A percentile compares a stretch with the other conserved stretches of the same genome.
These are phyloP conservation scores for Pulveroboletus ravenelii DNA, from an alignment of 768 basidiomycete species.

Conservation along the genomic window DNA sequence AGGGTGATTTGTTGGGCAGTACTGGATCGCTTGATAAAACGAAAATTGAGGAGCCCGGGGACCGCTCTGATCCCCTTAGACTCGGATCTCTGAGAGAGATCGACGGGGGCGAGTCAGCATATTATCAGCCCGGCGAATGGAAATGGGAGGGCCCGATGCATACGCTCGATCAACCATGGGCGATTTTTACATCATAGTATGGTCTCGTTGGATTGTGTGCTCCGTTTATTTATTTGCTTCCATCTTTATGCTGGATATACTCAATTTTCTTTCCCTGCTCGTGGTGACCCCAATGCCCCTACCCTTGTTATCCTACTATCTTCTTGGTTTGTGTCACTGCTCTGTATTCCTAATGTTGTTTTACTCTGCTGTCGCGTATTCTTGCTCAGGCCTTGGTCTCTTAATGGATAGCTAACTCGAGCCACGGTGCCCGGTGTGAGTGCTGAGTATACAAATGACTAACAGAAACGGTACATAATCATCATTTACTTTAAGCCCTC, in stretches of 20 bases:
- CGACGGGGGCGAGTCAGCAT: conserved; percentile 70
- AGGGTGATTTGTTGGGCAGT: conserved; percentile 48
- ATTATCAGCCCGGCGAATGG: conserved; percentile 54
- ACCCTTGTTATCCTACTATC: conserved; percentile 35
- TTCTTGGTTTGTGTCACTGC: conserved; percentile 40
- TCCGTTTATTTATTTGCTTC: conserved; percentile 38
- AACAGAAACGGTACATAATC: background rate
- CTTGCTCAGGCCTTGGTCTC: conserved; percentile 34
- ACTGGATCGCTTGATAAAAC: conserved; percentile 43
- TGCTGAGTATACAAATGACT: conserved; percentile 3
- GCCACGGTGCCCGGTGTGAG: conserved; percentile 10
- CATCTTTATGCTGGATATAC: conserved; percentile 42
- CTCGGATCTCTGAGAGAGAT: conserved; percentile 64
- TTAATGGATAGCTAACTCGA: conserved; percentile 28
- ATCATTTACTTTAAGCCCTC: conserved; percentile 13
- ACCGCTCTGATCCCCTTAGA: conserved; percentile 47
- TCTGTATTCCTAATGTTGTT: conserved; percentile 62
- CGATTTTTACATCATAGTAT: conserved; percentile 46
- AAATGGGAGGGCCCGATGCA: conserved; percentile 73
- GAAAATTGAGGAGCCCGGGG: conserved; percentile 48
- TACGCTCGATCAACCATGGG: conserved; percentile 66
- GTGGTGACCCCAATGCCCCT: conserved; percentile 29
- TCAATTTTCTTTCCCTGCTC: conserved; percentile 16
- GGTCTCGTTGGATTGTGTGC: conserved; percentile 25
- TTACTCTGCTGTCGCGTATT: conserved; percentile 50